Evolutionary conservation across 257 asterid species (phyloP), one percentile per base, ranked within the genome.

Genomic region (Ophiorrhiza pumila): DNA sequence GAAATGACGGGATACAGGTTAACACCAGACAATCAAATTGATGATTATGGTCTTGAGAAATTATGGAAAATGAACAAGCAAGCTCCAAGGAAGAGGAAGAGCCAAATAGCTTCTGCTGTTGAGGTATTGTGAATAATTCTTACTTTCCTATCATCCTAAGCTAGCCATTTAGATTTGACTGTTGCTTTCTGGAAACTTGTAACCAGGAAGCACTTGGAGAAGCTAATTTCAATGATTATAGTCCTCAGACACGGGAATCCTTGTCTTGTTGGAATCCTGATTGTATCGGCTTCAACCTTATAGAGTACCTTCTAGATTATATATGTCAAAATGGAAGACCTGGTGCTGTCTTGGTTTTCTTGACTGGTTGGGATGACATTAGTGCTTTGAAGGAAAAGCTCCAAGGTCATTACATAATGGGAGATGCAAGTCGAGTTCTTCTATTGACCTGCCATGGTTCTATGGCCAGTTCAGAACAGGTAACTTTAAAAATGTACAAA

Each of bases 321-420:
- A 89, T 93, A 72, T 91, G 96, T 71, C 88, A 80, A 78, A 82
- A 78, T 52, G 89, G 87, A 78, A 81, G 79, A 71, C 87, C 91
- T 65, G 98, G 97, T 79, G 96, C 98, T 85, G 91, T 88, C 76
- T 83, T 93, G 80, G 91, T 93, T 81, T 93, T 91, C 80, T 76
- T 93, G 90, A 93, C 98, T 18, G 98, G 98, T 57, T 93, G 98
- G 98, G 98, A 93, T 52, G 97, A 93, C 82, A 93, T 93, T 79
- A 81, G 72, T 66, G 85, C 98, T 60, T 81, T 93, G 77, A 93
- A 87, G 78, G 93, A 93, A 55, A 91, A 91, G 86, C 96, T 93
- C 72, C 91, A 78, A 80, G 83, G 85, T 78, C 92, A 91, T 88
- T 87, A 85, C 74, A 69, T 91, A 43, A 72, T 93, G 69, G 98